Base-by-base conservation (phyloP, 108 stramenopile species). In the Stephanodiscus minutulus region DNA sequence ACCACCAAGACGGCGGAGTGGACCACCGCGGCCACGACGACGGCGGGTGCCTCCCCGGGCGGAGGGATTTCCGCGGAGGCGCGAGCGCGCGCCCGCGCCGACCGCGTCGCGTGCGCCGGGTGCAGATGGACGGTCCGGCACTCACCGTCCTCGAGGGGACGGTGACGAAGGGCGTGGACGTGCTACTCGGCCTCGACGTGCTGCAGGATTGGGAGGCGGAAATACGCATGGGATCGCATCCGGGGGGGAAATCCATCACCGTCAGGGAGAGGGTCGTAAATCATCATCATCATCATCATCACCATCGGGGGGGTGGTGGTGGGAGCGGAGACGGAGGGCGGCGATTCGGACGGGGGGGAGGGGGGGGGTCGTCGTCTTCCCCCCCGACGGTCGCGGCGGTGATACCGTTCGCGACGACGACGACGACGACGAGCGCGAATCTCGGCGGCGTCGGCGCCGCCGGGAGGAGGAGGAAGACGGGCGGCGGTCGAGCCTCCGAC, bases 91-190 rank as follows among this genome's bases (percentile, higher is more conserved):
- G n/a, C n/a, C n/a, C n/a, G n/a, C n/a, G n/a, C n/a, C n/a, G n/a
- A n/a, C n/a, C n/a, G n/a, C n/a, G n/a, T n/a, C n/a, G n/a, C n/a
- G n/a, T n/a, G n/a, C n/a, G n/a, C n/a, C n/a, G n/a, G 28, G 54
- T 73, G 13, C 52, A 73, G 58, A 79, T 79, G 72, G 70, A 79
- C 41, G 71, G 78, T 31, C 87, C 87, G 7, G 74, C 84, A 25
- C 67, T 87, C 13, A 83, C 82, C 0, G 77, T 87, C 8, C 58
- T 88, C 37, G 84, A 88, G 49, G 72, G 66, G 10, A 83, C 80
- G 11, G 73, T 77, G 4, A 81, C 73, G 8, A 22, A 82, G 43
- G 84, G 80, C 27, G 85, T 88, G 13, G 87, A 88, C 62, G 43
- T 88, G 4, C 64, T 79, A 24, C 66, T 81, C 10, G 79, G 79